Evolutionary conservation across 805 yeast genomes (phyloP).

Genomic region (Candida pini): DNA sequence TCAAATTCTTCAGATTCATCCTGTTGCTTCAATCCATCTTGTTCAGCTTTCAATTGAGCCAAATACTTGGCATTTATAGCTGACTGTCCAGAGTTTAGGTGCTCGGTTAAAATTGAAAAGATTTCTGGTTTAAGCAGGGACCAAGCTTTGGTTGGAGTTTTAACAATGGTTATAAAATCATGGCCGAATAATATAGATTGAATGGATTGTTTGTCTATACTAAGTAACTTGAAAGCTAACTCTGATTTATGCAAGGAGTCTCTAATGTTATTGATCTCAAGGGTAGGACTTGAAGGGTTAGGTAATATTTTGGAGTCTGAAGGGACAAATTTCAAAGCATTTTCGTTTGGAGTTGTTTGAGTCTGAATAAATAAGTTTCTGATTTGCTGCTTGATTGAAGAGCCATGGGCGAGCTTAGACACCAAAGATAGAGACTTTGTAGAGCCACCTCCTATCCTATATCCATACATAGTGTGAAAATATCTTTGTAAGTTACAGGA

Average conservation of each 20-base stretch:
- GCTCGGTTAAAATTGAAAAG: slow-evolving; percentile 52
- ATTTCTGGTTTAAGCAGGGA: slow-evolving; percentile 60
- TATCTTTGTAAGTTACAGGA: too few species aligned
- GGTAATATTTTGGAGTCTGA: slow-evolving; percentile 59
- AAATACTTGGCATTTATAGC: slow-evolving; percentile 39
- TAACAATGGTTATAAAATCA: slow-evolving; percentile 79
- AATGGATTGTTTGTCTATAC: slow-evolving; percentile 61
- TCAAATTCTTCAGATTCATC: slow-evolving; percentile 44
- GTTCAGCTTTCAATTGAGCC: slow-evolving; percentile 29
- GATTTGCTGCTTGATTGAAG: too few species aligned
- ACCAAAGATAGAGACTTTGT: too few species aligned
- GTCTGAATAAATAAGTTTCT: slow-evolving; percentile 65
- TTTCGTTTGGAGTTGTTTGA: slow-evolving; percentile 78
- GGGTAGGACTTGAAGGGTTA: slow-evolving; percentile 46
- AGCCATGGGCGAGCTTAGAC: too few species aligned
- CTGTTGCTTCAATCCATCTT: slow-evolving; percentile 10
- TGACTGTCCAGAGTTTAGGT: slow-evolving; percentile 49
- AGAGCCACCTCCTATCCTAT: too few species aligned
- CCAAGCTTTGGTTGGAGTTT: slow-evolving; percentile 42
- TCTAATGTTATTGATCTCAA: slow-evolving; percentile 68
- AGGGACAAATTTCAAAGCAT: slow-evolving; percentile 81
- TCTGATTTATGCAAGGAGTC: slow-evolving; percentile 69
- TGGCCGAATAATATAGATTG: slow-evolving; percentile 73
- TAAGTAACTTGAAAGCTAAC: slow-evolving; percentile 66
- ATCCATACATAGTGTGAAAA: too few species aligned